Evolutionary conservation across 2,329 filamentous ascomycete genomes (phyloP).

Genomic region (Pseudocercospora fijiensis): DNA sequence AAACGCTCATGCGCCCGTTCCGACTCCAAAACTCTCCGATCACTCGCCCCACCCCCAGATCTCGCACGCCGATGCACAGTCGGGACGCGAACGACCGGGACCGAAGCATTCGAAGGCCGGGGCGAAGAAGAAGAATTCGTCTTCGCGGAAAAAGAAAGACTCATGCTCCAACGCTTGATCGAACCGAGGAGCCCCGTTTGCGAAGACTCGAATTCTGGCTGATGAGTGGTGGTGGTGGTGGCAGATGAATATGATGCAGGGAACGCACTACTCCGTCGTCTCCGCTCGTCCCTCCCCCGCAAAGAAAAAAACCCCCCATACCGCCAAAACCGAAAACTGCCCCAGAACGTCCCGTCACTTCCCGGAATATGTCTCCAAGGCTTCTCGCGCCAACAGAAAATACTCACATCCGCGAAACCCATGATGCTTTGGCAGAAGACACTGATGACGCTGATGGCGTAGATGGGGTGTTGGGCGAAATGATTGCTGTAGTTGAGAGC

Average conservation of each 20-base stretch:
- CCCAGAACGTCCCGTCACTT: constrained; percentile 44
- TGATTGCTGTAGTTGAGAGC: constrained; percentile 58
- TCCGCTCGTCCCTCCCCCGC: constrained; percentile 15
- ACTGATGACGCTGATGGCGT: constrained; percentile 55
- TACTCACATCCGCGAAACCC: constrained; percentile 64
- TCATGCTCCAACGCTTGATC: constrained; percentile 25
- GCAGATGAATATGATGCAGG: no score
- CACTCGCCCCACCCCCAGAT: constrained; percentile 36
- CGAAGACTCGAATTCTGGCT: constrained; percentile 10
- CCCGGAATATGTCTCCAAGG: constrained; percentile 63
- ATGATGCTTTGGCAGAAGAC: constrained; percentile 63
- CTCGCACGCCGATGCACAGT: constrained; percentile 31
- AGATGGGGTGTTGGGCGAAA: constrained; percentile 55
- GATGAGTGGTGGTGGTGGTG: no score
- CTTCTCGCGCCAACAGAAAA: constrained; percentile 69
- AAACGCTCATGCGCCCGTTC: constrained; percentile 42
- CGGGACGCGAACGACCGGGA: neutral
- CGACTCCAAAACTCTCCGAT: constrained; percentile 36
- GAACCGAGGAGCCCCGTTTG: constrained; percentile 21
- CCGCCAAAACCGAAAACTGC: constrained; percentile 41
- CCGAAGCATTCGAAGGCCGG: constrained; percentile 11
- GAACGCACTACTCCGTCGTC: constrained; percentile 18
- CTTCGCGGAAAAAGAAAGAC: constrained; percentile 10
- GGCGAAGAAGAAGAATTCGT: constrained; percentile 6
- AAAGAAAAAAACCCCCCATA: constrained; percentile 20